phyloP scores from a whole-genome alignment of 139 green algal genomes.

The Micractinium conductrix region DNA sequence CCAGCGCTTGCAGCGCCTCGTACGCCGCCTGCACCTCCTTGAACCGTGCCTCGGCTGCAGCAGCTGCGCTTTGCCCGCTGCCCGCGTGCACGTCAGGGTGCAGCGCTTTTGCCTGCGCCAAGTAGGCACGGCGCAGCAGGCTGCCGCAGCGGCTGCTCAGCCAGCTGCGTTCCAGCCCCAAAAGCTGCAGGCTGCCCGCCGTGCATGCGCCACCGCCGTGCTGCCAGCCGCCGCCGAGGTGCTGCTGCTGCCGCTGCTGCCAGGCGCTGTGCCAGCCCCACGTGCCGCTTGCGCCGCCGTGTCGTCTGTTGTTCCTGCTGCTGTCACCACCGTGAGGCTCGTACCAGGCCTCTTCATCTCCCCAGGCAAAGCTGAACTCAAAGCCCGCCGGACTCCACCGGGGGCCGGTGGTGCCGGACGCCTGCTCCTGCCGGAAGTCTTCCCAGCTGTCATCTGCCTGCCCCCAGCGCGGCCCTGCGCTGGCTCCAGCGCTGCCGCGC shows the following conservation, averaged over 20 bases:
- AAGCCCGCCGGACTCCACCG: background rate
- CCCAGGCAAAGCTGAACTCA: background rate
- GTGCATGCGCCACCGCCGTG: background rate
- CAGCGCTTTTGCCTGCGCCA: background rate
- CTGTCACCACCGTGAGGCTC: background rate
- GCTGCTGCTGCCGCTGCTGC: background rate
- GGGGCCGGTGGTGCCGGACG: background rate
- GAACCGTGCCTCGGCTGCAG: conserved; percentile 25
- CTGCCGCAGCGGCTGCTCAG: background rate
- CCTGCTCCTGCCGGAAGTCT: background rate
- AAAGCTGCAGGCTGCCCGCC: background rate
- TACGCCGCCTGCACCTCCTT: conserved; percentile 34
- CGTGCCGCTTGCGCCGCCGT: background rate
- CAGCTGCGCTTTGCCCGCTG: background rate
- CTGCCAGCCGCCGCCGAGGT: background rate
- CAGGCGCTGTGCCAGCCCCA: background rate
- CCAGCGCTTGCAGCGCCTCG: conserved; percentile 7
- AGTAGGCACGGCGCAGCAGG: conserved; percentile 13
- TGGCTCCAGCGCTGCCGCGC: background rate
- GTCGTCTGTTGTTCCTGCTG: background rate
- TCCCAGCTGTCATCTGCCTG: background rate
- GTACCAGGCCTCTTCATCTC: conserved; percentile 7
- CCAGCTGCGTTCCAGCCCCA: conserved; percentile 10
- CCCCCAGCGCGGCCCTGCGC: conserved; percentile 1
- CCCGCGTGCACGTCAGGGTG: conserved; percentile 35